Conservation (phyloP, 768 basidiomycete species). For the Tricholoma flavovirens region DNA sequence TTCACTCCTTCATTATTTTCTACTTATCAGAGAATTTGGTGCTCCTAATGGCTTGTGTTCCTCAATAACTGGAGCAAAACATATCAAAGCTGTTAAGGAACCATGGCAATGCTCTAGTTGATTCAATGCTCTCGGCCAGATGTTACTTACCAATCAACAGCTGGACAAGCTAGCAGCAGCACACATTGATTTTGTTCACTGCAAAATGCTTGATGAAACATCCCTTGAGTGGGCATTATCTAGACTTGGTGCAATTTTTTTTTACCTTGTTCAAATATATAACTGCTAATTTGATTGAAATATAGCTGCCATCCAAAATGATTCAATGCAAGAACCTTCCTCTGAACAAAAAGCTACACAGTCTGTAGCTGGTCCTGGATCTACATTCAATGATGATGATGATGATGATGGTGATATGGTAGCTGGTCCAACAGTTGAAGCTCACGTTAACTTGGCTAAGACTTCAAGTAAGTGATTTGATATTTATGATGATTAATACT, state of each 20-base stretch:
- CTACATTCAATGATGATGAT: no score
- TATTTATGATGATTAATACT: conserved; percentile 8
- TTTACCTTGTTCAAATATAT: no score
- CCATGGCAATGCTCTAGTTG: background rate
- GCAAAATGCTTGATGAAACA: no score
- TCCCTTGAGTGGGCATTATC: no score
- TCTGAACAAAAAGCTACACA: no score
- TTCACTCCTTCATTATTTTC: conserved; percentile 18
- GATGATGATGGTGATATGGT: no score
- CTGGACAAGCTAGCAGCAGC: background rate
- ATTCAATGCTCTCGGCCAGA: background rate
- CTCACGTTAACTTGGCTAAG: background rate
- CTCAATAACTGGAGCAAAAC: no score
- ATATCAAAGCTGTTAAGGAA: background rate
- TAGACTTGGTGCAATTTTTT: no score
- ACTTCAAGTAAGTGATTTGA: conserved; percentile 6
- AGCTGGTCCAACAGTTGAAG: background rate
- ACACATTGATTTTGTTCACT: background rate
- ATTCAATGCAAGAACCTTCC: no score
- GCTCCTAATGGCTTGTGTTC: background rate
- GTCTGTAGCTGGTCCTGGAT: no score
- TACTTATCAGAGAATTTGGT: conserved; percentile 16
- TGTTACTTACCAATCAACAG: background rate
- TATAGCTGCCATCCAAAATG: no score
- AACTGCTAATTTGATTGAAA: no score